Conservation (phyloP, 768 basidiomycete genomes). For the Heimioporus sp. region DNA sequence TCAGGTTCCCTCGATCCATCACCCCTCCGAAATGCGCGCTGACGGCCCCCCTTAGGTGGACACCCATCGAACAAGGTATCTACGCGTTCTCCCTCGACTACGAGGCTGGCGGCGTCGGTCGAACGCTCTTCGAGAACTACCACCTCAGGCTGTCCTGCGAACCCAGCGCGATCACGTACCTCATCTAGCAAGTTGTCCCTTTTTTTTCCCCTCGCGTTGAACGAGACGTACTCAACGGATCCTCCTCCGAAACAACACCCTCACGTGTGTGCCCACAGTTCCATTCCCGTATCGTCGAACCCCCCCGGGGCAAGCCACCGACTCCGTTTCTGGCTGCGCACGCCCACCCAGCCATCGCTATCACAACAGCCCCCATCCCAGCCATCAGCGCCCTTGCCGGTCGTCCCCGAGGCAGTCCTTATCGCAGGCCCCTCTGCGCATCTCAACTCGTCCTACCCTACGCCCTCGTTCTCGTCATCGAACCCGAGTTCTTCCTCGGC, state of each 20-base stretch:
- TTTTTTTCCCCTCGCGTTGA: background rate
- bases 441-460: no score
- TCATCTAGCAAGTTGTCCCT: conserved; percentile 52
- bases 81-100: conserved; percentile 64
- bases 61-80: conserved; percentile 37
- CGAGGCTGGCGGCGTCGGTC: conserved; percentile 61
- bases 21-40: background rate
- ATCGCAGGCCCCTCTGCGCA: no score
- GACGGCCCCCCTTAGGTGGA: conserved; percentile 39
- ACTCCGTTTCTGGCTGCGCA: conserved; percentile 62
- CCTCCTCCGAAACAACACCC: background rate
- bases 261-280: conserved; percentile 37
- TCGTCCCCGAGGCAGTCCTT: no score
- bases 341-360: conserved; percentile 21
- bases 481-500: no score
- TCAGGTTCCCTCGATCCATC: conserved; percentile 37
- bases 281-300: conserved; percentile 51
- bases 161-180: conserved; percentile 50
- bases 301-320: conserved; percentile 60
- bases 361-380: no score
- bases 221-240: background rate
- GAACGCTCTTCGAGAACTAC: conserved; percentile 50
- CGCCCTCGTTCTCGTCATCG: no score
- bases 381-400: no score
- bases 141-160: conserved; percentile 54